These are phyloP conservation scores for Schizosaccharomyces lindneri DNA, from an alignment of 805 yeast species.

Conservation along the genomic window DNA sequence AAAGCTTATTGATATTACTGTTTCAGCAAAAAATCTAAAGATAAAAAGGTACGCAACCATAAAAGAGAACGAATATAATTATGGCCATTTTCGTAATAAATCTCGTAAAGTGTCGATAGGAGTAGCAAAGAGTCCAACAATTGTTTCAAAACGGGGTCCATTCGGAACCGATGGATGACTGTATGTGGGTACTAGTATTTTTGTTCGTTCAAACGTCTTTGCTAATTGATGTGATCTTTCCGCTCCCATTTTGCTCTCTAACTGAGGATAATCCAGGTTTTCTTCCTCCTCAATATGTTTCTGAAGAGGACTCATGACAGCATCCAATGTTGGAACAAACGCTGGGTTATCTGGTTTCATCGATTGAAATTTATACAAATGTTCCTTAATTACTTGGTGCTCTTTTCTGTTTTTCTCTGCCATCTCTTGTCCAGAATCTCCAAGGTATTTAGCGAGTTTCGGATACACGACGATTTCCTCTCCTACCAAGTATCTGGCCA, in stretches of 20 bases:
- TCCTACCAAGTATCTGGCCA: conserved; percentile 3
- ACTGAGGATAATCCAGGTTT: background rate
- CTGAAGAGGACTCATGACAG: background rate
- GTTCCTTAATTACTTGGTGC: conserved; percentile 1
- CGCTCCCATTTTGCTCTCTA: background rate
- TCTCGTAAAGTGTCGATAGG: conserved; percentile 1
- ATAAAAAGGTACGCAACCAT: too few species aligned
- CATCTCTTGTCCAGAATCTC: background rate
- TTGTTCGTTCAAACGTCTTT: background rate
- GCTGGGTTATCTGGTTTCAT: background rate
- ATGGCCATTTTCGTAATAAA: background rate
- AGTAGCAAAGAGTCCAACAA: conserved; percentile 2
- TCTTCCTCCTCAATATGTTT: conserved; percentile 3
- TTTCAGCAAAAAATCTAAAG: too few species aligned
- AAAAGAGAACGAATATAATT: background rate
- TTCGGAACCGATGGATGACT: conserved; percentile 4
- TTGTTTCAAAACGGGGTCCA: conserved; percentile 3
- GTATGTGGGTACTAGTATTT: conserved; percentile 1
- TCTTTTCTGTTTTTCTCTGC: conserved; percentile 2
- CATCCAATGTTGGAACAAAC: background rate
- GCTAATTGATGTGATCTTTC: background rate
- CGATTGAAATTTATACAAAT: background rate
- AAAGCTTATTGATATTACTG: too few species aligned
- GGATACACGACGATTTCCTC: conserved; percentile 4
- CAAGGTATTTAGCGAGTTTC: conserved; percentile 2